phyloP scores from a whole-genome alignment of 495 filamentous ascomycete genomes.

The Aspergillus indologenus region DNA sequence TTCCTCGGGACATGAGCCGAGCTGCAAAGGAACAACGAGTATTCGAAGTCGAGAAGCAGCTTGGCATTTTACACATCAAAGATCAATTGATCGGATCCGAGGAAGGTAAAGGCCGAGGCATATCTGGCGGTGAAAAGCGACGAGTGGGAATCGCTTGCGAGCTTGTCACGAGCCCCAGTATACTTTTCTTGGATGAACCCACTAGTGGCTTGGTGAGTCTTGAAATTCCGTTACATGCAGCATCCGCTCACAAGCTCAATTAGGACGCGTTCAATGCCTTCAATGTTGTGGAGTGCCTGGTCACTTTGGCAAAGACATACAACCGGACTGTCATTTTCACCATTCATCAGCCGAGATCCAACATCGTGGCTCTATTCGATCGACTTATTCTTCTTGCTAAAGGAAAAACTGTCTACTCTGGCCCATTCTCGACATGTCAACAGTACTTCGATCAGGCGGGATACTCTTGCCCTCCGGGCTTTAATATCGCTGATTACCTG shows the following conservation, averaged over 20 bases:
- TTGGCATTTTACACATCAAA: constrained; percentile 87
- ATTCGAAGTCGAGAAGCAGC: constrained; percentile 88
- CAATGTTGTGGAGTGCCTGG: constrained; percentile 94
- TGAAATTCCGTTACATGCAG: constrained; percentile 9
- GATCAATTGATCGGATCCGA: constrained; percentile 97
- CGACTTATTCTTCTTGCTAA: constrained; percentile 85
- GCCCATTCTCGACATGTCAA: constrained; percentile 84
- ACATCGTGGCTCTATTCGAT: constrained; percentile 98
- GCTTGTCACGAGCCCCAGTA: constrained; percentile 94
- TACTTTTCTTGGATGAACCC: constrained; percentile 94
- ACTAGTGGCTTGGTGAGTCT: constrained; percentile 72
- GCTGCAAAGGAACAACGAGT: constrained; percentile 84
- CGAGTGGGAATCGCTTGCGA: constrained; percentile 97
- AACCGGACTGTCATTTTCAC: constrained; percentile 97
- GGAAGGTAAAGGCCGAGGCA: constrained; percentile 89
- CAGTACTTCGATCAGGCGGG: constrained; percentile 88
- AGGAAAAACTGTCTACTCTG: constrained; percentile 89
- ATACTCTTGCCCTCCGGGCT: constrained; percentile 89
- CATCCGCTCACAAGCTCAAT: constrained; percentile 5
- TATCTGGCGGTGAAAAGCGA: constrained; percentile 95
- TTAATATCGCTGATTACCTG: constrained; percentile 97
- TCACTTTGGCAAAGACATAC: constrained; percentile 92
- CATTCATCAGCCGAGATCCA: constrained; percentile 98
- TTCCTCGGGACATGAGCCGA: constrained; percentile 86
- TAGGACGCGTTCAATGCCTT: constrained; percentile 91